Base-by-base conservation (phyloP, 306 rosid species). In the Trichosanthes cucumerina region DNA sequence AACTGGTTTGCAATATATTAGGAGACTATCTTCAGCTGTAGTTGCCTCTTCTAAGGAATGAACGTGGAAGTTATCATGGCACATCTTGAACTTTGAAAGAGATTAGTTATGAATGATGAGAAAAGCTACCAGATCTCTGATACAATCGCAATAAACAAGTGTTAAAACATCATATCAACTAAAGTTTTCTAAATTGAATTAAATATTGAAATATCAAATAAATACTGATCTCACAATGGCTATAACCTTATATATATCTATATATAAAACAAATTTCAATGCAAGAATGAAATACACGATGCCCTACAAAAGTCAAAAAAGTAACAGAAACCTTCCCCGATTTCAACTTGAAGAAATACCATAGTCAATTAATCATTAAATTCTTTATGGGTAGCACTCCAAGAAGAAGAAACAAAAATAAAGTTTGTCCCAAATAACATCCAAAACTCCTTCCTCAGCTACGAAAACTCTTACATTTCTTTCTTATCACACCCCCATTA, bases 1-100 rank as follows among this genome's bases (percentile, higher is more conserved):
- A 78, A 95, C 97, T 2, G 99, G 99, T 83, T 95, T 95, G 93
- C 97, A 95, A 77, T 95, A 95, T 54, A 88, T 81, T 75, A 95
- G 84, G 47, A 95, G 92, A 78, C 90, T 95, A 91, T 95, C 99
- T 28, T 90, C 99, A 78, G 96, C 89, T 6, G 88, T 82, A 39
- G 83, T 83, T 46, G 88, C 91, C 79, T 89, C 96, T 68, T 90
- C 99, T 13, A 82, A 89, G 43, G 97, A 86, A 71, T 84, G 96
- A 6, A 81, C 88, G 39, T 87, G 89, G 58, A 86, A 86, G 82
- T 86, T 91, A 69, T 84, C 92, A 79, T 87, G 93, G 85, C 99
- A 95, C 99, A 95, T 95, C 83, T 83, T 88, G 63, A 56, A 60
- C 71, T 62, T 77, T 58, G 43, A 23, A 60, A 77, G 71, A 43